Conservation (phyloP, 2,329 filamentous ascomycete genomes). For the Colletotrichum godetiae region DNA sequence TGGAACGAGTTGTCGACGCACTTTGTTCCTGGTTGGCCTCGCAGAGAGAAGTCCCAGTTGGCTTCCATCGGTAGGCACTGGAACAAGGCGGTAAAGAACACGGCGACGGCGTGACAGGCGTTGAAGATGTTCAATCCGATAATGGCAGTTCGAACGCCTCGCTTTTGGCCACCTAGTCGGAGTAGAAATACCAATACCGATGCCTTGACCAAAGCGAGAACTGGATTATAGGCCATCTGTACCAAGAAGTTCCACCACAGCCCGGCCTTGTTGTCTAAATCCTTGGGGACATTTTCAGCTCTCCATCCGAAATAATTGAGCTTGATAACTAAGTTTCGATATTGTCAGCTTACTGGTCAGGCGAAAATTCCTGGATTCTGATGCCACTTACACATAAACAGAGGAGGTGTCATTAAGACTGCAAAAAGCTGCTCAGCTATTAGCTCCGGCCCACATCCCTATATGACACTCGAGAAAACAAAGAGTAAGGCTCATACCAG, state of each 20-base stretch:
- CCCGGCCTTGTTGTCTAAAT: conserved; percentile 36
- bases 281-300: not conserved
- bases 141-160: conserved; percentile 40
- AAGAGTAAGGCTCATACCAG: conserved; percentile 30
- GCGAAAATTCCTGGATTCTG: not conserved
- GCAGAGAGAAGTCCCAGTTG: conserved; percentile 42
- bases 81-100: conserved; percentile 51
- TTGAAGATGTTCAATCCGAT: not conserved
- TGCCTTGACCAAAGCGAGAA: conserved; percentile 56
- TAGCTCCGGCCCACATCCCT: not conserved
- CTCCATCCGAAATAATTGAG: conserved; percentile 44
- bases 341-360: not conserved
- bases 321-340: conserved; percentile 38
- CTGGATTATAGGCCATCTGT: conserved; percentile 56
- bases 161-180: conserved; percentile 51
- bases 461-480: not conserved
- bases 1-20: conserved; percentile 9
- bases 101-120: conserved; percentile 44
- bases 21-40: not conserved
- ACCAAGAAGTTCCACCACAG: conserved; percentile 45
- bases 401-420: conserved; percentile 36
- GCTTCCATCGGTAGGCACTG: conserved; percentile 52
- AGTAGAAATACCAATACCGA: conserved; percentile 57
- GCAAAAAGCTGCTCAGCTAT: conserved; percentile 13
- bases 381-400: conserved; percentile 41